Conservation (phyloP, 805 yeast genomes). For the Cyberlindnera subsufficiens region DNA sequence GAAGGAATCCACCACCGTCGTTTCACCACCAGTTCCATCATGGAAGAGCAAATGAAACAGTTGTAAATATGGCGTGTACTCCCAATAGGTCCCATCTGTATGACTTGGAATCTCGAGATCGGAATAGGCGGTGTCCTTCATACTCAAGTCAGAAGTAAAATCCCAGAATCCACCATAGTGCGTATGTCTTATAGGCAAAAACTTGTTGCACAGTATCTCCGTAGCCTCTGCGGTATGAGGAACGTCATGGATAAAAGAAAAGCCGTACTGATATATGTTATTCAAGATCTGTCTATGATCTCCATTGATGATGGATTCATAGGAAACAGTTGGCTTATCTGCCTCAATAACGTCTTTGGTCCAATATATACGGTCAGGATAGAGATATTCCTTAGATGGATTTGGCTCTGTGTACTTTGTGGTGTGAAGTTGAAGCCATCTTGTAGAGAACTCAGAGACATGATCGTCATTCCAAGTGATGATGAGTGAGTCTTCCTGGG, state of each 20-base stretch:
- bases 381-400: constrained; percentile 29
- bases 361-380: constrained; percentile 39
- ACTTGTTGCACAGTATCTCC: constrained; percentile 46
- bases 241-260: constrained; percentile 53
- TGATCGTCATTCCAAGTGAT: constrained; percentile 16
- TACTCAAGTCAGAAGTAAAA: constrained; percentile 62
- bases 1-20: constrained; percentile 64
- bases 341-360: constrained; percentile 29
- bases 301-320: constrained; percentile 37
- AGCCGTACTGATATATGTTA: constrained; percentile 38
- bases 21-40: constrained; percentile 63
- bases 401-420: constrained; percentile 29
- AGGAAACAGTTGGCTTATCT: constrained; percentile 32
- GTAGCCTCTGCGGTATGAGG: constrained; percentile 59
- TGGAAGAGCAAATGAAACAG: constrained; percentile 59
- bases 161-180: constrained; percentile 84
- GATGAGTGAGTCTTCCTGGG: not conserved
- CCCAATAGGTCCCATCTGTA: constrained; percentile 74
- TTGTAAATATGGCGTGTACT: constrained; percentile 67
- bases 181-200: constrained; percentile 58
- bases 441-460: constrained; percentile 9
- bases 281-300: constrained; percentile 13
- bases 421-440: constrained; percentile 20
- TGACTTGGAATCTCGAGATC: constrained; percentile 58
- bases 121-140: constrained; percentile 69